Evolutionary conservation across 2,329 filamentous ascomycete genomes (phyloP), one percentile per base, ranked within the genome.

Genomic region (Phialophora tarda): DNA sequence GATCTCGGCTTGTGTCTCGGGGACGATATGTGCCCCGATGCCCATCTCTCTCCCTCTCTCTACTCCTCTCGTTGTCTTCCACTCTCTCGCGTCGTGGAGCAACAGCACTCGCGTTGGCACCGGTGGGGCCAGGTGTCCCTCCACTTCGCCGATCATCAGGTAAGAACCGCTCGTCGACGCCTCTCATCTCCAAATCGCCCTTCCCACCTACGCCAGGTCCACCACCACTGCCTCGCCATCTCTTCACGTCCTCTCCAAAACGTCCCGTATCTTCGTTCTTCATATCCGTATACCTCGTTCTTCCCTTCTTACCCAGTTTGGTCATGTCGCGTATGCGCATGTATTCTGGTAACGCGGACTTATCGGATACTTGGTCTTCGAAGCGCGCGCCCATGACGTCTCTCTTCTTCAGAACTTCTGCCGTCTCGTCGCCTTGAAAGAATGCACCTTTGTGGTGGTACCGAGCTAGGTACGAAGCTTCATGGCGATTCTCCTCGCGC

Each of bases 401-500:
- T 55, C 95, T 85, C 75, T 89, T 86, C 69, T 91, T 88, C 54
- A 97, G 82, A 0, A 92, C 91, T 69, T 91, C 88, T 17, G 87
- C 88, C 72, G 89, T 87, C 59, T 89, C 85, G 73, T 96, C 91
- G 60, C 93, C 92, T 71, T 90, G 91, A 82, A 92, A 98, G 82
- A 98, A 99, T 17, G 95, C 95, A 57, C 95, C 95, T 80, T 93
- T 94, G 83, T 99, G 95, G 79, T 92, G 93, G 81, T 98, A 99
- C 76, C 93, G 93, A 76, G 97, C 93, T 91, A 98, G 92, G 77
- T 88, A 97, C 1, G 86, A 86, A 84, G 95, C 92, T 68, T 94
- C 90, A 61, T 92, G 92, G 67, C 90, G 89, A 59, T 83, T 79
- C 68, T 91, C 88, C 73, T 91, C 91, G 26, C 83, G 82, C 69